Percentiles rank a stretch among this genome's conserved stretches.
phyloP scores from a whole-genome alignment of 1,139 yeast genomes.

The Petasospora fabianii region DNA sequence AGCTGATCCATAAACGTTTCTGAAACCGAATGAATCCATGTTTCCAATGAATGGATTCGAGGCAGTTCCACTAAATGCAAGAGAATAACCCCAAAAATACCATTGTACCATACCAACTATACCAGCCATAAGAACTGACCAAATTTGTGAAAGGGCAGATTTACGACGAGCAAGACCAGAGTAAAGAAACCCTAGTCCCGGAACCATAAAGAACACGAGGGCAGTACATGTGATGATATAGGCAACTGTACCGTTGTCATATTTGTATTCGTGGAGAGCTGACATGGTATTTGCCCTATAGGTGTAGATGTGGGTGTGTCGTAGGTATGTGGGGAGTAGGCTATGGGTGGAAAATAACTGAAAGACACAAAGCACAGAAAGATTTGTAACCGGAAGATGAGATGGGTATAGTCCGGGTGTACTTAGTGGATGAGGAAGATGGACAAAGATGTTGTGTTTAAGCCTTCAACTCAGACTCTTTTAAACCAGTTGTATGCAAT shows the following conservation, averaged over 20 bases:
- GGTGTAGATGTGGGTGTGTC: no score
- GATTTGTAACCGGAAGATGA: no score
- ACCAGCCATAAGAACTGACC: slow-evolving; percentile 74
- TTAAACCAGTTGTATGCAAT: no score
- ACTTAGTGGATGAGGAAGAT: no score
- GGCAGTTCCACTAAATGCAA: slow-evolving; percentile 78
- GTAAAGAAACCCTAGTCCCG: slow-evolving; percentile 90
- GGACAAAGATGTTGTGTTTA: no score
- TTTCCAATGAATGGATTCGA: slow-evolving; percentile 85
- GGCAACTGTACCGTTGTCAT: slow-evolving; percentile 49
- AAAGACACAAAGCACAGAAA: no score
- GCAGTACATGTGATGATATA: slow-evolving; percentile 56
- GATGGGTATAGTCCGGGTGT: no score
- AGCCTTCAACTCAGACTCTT: no score
- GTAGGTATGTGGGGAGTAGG: not conserved
- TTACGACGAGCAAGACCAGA: slow-evolving; percentile 92
- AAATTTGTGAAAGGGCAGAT: slow-evolving; percentile 83
- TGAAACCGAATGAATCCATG: slow-evolving; percentile 75
- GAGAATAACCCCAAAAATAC: slow-evolving; percentile 97
- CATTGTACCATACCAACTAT: slow-evolving; percentile 84
- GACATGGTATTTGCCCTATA: no score
- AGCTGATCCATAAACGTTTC: slow-evolving; percentile 54
- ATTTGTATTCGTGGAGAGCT: slow-evolving; percentile 33
- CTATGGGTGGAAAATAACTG: no score
- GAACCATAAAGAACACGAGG: slow-evolving; percentile 87